Evolutionary conservation across 768 basidiomycete species (phyloP).

Genomic region (Clitopilus passeckerianus): DNA sequence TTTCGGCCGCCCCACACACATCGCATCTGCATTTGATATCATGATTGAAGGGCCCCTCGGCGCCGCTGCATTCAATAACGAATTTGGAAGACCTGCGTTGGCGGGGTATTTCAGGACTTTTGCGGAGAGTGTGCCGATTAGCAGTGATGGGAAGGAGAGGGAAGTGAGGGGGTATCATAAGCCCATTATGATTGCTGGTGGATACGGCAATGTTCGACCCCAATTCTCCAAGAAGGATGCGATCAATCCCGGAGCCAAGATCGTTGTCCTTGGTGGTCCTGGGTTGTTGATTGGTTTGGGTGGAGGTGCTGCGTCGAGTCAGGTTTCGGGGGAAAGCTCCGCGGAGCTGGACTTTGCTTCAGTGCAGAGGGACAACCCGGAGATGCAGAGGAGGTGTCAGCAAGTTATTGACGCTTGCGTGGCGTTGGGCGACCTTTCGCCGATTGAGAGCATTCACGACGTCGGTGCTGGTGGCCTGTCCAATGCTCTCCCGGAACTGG

Average conservation of each 20-base stretch:
- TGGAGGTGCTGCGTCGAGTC: conserved; percentile 94
- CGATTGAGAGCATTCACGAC: conserved; percentile 96
- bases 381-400: conserved; percentile 96
- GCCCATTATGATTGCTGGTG: conserved; percentile 99
- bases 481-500: conserved; percentile 94
- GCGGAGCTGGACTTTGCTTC: conserved; percentile 96
- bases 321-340: conserved; percentile 84
- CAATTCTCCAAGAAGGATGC: conserved; percentile 73
- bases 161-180: conserved; percentile 97
- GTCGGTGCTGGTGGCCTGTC: conserved; percentile 97
- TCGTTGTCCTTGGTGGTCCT: conserved; percentile 93
- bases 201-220: conserved; percentile 89
- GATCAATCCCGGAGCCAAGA: conserved; percentile 78
- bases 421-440: conserved; percentile 50
- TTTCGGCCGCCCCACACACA: conserved; percentile 86
- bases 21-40: conserved; percentile 91
- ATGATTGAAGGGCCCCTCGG: conserved; percentile 97
- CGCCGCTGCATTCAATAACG: conserved; percentile 95
- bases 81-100: conserved; percentile 92
- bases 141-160: conserved; percentile 35
- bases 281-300: conserved; percentile 96
- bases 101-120: conserved; percentile 96
- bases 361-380: conserved; percentile 96
- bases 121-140: conserved; percentile 64
- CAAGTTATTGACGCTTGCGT: conserved; percentile 95